A percentile compares a stretch with the other conserved stretches of the same genome.
Conservation (phyloP, 495 filamentous ascomycete genomes). For the Neurospora sp. region DNA sequence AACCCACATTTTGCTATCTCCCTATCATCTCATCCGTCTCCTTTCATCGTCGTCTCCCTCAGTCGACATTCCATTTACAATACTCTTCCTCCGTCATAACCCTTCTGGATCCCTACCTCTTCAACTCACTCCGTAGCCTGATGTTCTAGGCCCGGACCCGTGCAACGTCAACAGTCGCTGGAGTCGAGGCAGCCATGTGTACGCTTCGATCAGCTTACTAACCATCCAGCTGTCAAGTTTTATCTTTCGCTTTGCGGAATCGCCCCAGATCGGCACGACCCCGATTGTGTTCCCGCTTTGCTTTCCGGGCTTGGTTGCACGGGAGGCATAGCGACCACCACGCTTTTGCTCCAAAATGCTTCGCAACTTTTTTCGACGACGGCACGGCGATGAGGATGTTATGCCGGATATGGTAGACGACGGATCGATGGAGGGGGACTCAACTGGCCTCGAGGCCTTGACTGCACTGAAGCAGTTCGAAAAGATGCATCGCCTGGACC, state of each 20-base stretch:
- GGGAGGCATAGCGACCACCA: constrained; percentile 11
- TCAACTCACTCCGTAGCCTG: background rate
- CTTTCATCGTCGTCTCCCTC: background rate
- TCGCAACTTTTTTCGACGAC: constrained; percentile 18
- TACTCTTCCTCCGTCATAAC: background rate
- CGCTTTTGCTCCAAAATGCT: constrained; percentile 4
- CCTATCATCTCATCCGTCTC: background rate
- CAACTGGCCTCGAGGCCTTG: constrained; percentile 20
- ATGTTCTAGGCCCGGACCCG: background rate
- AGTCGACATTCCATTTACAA: background rate
- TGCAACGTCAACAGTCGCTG: background rate
- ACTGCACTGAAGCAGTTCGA: constrained; percentile 39
- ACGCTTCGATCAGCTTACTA: background rate
- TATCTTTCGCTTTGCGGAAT: constrained; percentile 9
- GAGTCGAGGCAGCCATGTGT: background rate
- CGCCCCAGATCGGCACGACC: constrained; percentile 2
- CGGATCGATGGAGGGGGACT: constrained; percentile 20
- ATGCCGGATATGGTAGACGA: constrained; percentile 15
- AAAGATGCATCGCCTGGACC: constrained; percentile 56
- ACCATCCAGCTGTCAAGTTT: background rate
- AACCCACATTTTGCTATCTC: background rate
- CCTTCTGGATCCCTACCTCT: background rate
- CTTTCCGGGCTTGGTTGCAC: constrained; percentile 14
- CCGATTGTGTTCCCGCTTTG: constrained; percentile 5
- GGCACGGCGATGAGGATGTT: constrained; percentile 13